Base-by-base conservation (phyloP, 106 monocot genomes). In the Dactylorhiza incarnata region DNA sequence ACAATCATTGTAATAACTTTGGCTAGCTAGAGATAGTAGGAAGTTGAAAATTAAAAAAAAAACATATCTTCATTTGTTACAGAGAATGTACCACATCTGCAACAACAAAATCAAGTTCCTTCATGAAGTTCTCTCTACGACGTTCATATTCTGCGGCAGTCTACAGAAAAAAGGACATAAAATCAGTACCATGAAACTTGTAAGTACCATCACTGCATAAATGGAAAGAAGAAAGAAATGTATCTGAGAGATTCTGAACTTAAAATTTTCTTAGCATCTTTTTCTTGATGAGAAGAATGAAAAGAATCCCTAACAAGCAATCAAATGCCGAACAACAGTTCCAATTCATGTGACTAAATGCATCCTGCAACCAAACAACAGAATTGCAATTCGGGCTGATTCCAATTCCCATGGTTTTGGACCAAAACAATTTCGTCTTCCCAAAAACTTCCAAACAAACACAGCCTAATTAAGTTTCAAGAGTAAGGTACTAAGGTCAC, bases 101-200 rank as follows among this genome's bases (percentile, higher is more conserved):
- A 67, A 94, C 16, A 75, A 94, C 94, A 85, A 94, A 94, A 85
- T 94, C 94, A 46, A 94, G 78, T 79, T 94, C 94, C 74, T 91
- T 94, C 11, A 73, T 17, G 63, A 94, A 94, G 51, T 91, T 91
- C 74, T 94, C 94, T 74, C 86, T 86, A 6, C 91, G 86, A 15
- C 84, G 80, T 71, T 94, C 88, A 71, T 62, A 91, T 71, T 94
- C 94, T 58, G 91, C 94, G 55, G 87, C 89, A 82, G 94, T 91
- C 94, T 94, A 81, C 19, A 49, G 72, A 49, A 75, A 78, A 48
- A 17, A 37, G 43, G 53, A 55, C 10, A 63, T 49, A 50, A 17
- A 5, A 9, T 77, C n/a, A 77, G 68, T 7, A 46, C 17, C 69
- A 70, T 7, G 46, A 16, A 44, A 45, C 17, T 17, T 45, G 10